phyloP scores from a whole-genome alignment of 2,329 filamentous ascomycete genomes.

The Huntiella bhutanensis region DNA sequence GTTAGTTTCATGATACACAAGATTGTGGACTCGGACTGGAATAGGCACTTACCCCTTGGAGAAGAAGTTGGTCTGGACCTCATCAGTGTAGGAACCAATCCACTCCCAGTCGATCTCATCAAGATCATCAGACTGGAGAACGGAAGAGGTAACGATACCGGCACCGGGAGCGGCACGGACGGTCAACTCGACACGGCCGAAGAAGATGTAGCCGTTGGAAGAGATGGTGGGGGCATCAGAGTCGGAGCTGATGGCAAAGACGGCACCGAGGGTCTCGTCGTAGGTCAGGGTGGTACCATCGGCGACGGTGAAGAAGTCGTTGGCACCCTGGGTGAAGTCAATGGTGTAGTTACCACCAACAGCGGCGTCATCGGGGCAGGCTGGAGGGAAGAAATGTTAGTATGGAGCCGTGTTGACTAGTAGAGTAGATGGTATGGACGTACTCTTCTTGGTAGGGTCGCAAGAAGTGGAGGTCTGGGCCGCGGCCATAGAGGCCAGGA shows the following conservation, averaged over 20 bases:
- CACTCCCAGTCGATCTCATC: slow-evolving; percentile 97
- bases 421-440: slow-evolving; percentile 12
- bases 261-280: slow-evolving; percentile 27
- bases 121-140: slow-evolving; percentile 72
- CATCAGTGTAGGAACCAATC: slow-evolving; percentile 53
- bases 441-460: slow-evolving; percentile 34
- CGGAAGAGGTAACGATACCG: slow-evolving; percentile 77
- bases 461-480: slow-evolving; percentile 39
- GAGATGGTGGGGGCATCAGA: slow-evolving; percentile 53
- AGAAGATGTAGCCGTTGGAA: slow-evolving; percentile 85
- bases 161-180: slow-evolving; percentile 61
- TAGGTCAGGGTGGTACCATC: slow-evolving; percentile 31
- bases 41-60: slow-evolving; percentile 36
- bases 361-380: slow-evolving; percentile 58
- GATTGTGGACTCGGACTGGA: neutral
- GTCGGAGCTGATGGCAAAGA: slow-evolving; percentile 48
- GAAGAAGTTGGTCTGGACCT: slow-evolving; percentile 81
- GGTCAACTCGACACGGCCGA: slow-evolving; percentile 65
- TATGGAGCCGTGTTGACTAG: neutral
- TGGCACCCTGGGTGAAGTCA: slow-evolving; percentile 61
- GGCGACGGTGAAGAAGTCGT: slow-evolving; percentile 30
- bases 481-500: slow-evolving; percentile 31
- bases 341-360: slow-evolving; percentile 44
- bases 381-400: slow-evolving; percentile 17
- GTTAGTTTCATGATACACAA: slow-evolving; percentile 2